phyloP scores from a whole-genome alignment of 2,329 filamentous ascomycete species.

The Ceratocystis colombiana region DNA sequence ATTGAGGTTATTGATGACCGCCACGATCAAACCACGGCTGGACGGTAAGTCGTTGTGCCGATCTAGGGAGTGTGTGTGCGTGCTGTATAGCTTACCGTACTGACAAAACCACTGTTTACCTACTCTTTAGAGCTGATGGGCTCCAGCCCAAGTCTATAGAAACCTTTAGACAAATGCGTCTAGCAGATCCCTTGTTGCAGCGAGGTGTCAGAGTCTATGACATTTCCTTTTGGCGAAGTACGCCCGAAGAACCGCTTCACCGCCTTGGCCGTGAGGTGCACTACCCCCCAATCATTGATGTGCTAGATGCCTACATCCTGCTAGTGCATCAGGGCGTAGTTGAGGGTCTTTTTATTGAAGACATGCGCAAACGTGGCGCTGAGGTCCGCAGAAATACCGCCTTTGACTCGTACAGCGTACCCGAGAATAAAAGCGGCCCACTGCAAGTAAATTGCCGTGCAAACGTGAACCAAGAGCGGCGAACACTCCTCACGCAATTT shows the following conservation, averaged over 20 bases:
- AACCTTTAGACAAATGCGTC: conserved; percentile 60
- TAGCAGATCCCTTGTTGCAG: conserved; percentile 58
- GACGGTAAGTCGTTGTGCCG: conserved; percentile 35
- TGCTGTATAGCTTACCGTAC: not conserved
- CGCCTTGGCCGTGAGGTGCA: conserved; percentile 57
- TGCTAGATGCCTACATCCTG: conserved; percentile 48
- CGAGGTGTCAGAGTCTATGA: conserved; percentile 62
- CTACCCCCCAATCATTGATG: conserved; percentile 53
- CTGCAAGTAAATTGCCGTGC: conserved; percentile 44
- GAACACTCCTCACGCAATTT: conserved; percentile 49
- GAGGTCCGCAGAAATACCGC: conserved; percentile 54
- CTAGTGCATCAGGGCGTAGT: conserved; percentile 65
- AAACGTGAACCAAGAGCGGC: conserved; percentile 43
- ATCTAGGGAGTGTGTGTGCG: not conserved
- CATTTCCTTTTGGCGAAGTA: conserved; percentile 61
- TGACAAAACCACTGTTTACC: conserved; percentile 16
- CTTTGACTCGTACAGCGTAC: conserved; percentile 49
- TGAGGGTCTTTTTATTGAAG: conserved; percentile 59
- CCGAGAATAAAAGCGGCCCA: conserved; percentile 37
- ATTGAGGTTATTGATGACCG: conserved; percentile 59
- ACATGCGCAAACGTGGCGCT: conserved; percentile 54
- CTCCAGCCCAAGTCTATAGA: conserved; percentile 71
- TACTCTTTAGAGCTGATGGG: conserved; percentile 50
- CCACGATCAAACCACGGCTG: conserved; percentile 55
- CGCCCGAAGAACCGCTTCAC: conserved; percentile 42